Evolutionary conservation across 1,139 yeast species (phyloP), one percentile per base, ranked within the genome.

Genomic region (Lizanozyma gosingica): DNA sequence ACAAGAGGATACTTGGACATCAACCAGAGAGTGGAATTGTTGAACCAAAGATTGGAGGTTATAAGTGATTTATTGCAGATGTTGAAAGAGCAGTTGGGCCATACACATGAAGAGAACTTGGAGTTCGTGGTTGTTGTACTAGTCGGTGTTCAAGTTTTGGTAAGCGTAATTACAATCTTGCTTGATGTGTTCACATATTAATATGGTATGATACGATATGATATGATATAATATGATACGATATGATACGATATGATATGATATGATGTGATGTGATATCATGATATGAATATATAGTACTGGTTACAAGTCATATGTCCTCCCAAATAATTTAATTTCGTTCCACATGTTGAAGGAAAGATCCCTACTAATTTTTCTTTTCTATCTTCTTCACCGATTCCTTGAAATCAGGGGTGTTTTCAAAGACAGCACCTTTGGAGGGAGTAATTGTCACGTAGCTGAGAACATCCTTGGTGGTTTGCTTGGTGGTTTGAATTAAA

Each of bases 41-140:
- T 92, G 43, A 92, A 92, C 55, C 97, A 94, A 56, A 72, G 98
- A 46, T 65, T 92, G 36, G 97, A 92, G 55, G 97, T 92, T 15
- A 87, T 92, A 42, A 81, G 94, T 3, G 98, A 92, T 61, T 71
- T 92, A 52, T 66, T 92, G 47, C 96, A 87, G 57, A 90, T 92
- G 97, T 73, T 92, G 53, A 92, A 92, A 59, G 98, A 92, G 56
- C 98, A 92, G 61, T 71, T 92, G 53, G 96, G 97, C 1, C 97
- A 90, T 59, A 83, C 85, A 1, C 94, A 83, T 51, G 80, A 90
- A 58, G 97, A 92, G 60, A 88, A 88, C 51, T 71, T 92, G 48
- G 98, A 92, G 59, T 83, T 87, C 51, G 84, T 92, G 39, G 97
- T 92, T 33, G 90, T 92, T 45, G 80, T 90, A n/a, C 67, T 92